A percentile compares a stretch with the other conserved stretches of the same genome.
These are phyloP conservation scores for Trichoderma sp. DNA, from an alignment of 2,329 filamentous ascomycete species.

Conservation along the genomic window DNA sequence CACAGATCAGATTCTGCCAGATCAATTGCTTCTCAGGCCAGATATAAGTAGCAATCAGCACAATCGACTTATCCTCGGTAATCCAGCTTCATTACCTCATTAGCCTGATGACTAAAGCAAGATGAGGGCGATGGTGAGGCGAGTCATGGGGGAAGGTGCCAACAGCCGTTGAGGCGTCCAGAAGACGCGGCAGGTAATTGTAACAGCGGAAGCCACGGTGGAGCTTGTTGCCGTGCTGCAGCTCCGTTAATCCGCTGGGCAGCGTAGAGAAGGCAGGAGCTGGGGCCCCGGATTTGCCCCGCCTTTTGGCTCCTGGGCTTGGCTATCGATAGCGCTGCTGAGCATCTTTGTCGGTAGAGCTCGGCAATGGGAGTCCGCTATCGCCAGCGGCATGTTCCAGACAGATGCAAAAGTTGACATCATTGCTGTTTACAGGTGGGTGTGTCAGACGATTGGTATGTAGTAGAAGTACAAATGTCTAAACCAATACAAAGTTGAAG, in stretches of 20 bases:
- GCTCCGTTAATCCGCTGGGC: background rate
- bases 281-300: conserved; percentile 15
- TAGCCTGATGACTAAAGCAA: conserved; percentile 13
- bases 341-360: background rate
- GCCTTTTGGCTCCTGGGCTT: background rate
- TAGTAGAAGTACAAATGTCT: background rate
- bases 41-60: background rate
- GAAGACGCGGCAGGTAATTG: background rate
- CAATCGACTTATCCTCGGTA: conserved; percentile 15
- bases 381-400: background rate
- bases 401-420: background rate
- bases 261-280: background rate
- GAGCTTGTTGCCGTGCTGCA: background rate
- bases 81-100: background rate
- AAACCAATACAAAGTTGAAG: background rate
- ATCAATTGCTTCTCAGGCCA: background rate
- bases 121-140: background rate
- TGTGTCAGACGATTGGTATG: background rate
- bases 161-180: background rate
- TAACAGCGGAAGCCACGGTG: conserved; percentile 9
- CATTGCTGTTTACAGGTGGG: background rate
- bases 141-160: background rate
- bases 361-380: background rate
- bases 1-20: background rate
- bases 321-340: background rate